phyloP scores from a whole-genome alignment of 768 basidiomycete genomes.

The Suillus tomentosus region DNA sequence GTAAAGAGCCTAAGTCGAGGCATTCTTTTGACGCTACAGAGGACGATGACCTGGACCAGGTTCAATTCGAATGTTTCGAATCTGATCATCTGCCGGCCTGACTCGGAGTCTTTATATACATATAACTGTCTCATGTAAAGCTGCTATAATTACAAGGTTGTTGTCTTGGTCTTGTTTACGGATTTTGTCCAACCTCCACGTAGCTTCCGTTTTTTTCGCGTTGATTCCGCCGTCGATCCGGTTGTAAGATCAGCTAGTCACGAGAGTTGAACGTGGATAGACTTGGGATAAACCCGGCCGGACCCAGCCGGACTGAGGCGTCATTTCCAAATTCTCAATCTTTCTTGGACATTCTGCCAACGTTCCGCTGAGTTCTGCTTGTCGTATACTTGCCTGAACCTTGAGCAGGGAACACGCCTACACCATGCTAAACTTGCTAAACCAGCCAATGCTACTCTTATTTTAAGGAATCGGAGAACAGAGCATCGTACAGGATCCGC shows the following conservation, averaged over 20 bases:
- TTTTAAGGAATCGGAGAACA: background rate
- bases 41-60: background rate
- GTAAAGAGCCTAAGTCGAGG: background rate
- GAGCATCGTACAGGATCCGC: background rate
- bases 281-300: no score
- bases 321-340: background rate
- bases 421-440: background rate
- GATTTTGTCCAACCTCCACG: background rate
- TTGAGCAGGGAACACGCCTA: background rate
- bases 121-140: background rate
- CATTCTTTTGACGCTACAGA: background rate
- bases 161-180: background rate
- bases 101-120: background rate
- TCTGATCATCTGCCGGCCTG: background rate
- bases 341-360: background rate
- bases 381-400: background rate
- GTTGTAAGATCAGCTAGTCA: constrained; percentile 1
- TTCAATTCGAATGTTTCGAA: background rate
- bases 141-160: background rate
- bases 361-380: background rate
- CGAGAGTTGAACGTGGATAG: background rate
- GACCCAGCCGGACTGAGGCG: background rate
- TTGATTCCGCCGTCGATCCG: background rate
- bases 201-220: background rate
- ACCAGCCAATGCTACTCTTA: constrained; percentile 1